Evolutionary conservation across 2,329 filamentous ascomycete genomes (phyloP).

Genomic region (Drechslera avenae): DNA sequence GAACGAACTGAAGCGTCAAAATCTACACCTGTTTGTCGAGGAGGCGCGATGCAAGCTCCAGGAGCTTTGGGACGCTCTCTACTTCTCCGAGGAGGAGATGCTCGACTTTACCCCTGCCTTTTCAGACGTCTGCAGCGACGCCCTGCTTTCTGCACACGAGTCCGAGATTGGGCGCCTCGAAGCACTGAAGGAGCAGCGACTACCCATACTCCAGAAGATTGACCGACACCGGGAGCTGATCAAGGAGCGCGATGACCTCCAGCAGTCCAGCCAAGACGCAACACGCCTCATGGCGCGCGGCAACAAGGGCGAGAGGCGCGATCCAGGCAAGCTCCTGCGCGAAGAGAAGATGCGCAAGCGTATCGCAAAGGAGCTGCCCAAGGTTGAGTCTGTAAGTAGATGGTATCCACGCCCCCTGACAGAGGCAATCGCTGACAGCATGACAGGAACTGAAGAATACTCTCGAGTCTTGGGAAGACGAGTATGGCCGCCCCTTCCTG

Average conservation of each 20-base stretch:
- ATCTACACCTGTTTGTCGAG: constrained; percentile 93
- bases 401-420: no score
- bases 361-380: constrained; percentile 93
- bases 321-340: constrained; percentile 88
- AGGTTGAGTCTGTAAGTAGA: constrained; percentile 68
- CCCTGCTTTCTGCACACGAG: constrained; percentile 91
- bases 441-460: constrained; percentile 69
- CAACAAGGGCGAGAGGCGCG: constrained; percentile 89
- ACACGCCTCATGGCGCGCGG: constrained; percentile 90
- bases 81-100: constrained; percentile 98
- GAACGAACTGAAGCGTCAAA: constrained; percentile 92
- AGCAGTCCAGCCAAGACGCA: constrained; percentile 91
- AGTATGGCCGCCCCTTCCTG: constrained; percentile 90
- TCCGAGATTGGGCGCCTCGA: constrained; percentile 85
- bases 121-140: constrained; percentile 95
- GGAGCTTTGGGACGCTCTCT: constrained; percentile 91
- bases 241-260: constrained; percentile 83
- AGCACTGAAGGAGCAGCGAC: constrained; percentile 81
- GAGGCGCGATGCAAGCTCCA: constrained; percentile 89
- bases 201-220: constrained; percentile 79
- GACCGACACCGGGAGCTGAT: constrained; percentile 83
- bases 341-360: constrained; percentile 99
- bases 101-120: constrained; percentile 96
- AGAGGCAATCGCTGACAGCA: neutral
- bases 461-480: constrained; percentile 89